phyloP scores from a whole-genome alignment of 164 flowering plant species.

The Vitis riparia region DNA sequence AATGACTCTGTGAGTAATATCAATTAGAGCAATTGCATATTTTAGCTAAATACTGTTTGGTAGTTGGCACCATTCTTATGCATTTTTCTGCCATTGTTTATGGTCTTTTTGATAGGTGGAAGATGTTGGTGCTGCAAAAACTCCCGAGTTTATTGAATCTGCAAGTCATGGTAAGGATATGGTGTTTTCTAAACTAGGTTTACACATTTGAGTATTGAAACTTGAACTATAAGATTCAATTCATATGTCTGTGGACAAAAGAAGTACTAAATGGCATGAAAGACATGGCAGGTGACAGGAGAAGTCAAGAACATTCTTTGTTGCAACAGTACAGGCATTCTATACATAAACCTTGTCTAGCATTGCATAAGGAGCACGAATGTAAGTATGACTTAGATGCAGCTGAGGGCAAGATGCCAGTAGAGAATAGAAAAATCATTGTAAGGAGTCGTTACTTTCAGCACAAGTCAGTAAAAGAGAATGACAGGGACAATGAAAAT shows the following conservation, averaged over 20 bases:
- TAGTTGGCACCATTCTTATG: background rate
- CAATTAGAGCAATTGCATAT: background rate
- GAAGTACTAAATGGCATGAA: constrained; percentile 8
- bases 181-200: background rate
- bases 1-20: constrained; percentile 32
- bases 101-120: constrained; percentile 35
- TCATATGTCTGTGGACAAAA: constrained; percentile 10
- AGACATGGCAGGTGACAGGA: constrained; percentile 14
- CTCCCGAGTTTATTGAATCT: constrained; percentile 20
- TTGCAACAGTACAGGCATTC: constrained; percentile 28
- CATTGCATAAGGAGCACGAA: constrained; percentile 34
- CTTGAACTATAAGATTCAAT: background rate
- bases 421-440: constrained; percentile 29
- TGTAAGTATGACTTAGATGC: constrained; percentile 15
- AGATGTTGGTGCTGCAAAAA: constrained; percentile 15
- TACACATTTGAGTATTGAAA: background rate
- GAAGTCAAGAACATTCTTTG: constrained; percentile 20
- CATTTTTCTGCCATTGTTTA: constrained; percentile 1
- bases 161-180: constrained; percentile 37
- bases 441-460: constrained; percentile 65
- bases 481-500: constrained; percentile 22
- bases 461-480: constrained; percentile 29
- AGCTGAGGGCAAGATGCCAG: constrained; percentile 28
- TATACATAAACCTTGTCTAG: constrained; percentile 37
- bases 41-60: background rate